Percentiles rank a stretch among this genome's conserved stretches.
These are phyloP conservation scores for Asclepias syriaca DNA, from an alignment of 257 asterid species.

Conservation along the genomic window DNA sequence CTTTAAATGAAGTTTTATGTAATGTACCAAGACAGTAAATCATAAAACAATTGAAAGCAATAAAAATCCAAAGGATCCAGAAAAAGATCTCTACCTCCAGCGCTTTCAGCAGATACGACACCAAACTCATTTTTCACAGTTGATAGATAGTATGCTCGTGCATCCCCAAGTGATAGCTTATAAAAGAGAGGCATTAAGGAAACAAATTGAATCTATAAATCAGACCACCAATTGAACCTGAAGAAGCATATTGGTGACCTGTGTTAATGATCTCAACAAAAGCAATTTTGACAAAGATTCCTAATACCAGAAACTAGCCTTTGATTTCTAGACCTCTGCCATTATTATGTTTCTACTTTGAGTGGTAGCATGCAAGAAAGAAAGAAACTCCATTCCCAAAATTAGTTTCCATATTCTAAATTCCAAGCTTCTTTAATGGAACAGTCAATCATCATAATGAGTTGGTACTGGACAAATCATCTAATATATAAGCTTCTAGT, in stretches of 20 bases:
- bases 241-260: background rate
- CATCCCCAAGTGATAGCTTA: conserved; percentile 97
- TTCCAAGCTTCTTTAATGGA: background rate
- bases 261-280: background rate
- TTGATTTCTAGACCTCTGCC: background rate
- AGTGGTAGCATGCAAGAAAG: conserved; percentile 1
- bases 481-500: background rate
- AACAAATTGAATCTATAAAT: background rate
- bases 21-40: background rate
- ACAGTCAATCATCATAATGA: background rate
- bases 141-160: conserved; percentile 85
- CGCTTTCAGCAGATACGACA: conserved; percentile 85
- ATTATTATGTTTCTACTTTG: background rate
- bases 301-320: background rate
- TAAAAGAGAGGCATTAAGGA: conserved; percentile 19
- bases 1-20: background rate
- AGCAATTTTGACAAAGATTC: background rate
- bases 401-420: background rate
- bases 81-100: conserved; percentile 50
- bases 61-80: background rate
- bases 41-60: conserved; percentile 3
- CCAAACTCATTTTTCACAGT: conserved; percentile 94
- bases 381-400: background rate
- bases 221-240: background rate
- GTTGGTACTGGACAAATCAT: background rate